Evolutionary conservation across 345 rosid species (phyloP), one percentile per base, ranked within the genome.

Genomic region (Citrus inodora): DNA sequence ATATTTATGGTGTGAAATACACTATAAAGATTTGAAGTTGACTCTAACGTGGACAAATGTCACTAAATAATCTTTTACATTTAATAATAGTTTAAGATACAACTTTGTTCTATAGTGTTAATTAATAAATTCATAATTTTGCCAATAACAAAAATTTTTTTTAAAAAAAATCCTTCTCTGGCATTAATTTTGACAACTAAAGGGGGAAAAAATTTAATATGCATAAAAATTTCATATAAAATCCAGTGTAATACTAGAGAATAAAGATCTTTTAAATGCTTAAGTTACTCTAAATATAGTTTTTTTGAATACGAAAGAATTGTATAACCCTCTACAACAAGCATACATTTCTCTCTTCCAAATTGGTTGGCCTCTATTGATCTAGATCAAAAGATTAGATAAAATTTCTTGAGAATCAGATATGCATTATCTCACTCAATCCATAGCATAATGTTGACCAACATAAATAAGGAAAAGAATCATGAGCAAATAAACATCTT

Each of bases 401-500:
- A 25, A 16, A 51, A 13, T 2, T 32, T 3, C 16, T 53, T 53
- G 22, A 27, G 62, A 33, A 53, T 53, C 24, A 5, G 64, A 56
- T 21, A 51, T n/a, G 51, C 27, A 65, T 37, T 25, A 67, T 35
- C 56, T 67, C 22, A 27, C 58, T 55, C 0, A 6, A 9, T 74
- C 74, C 61, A 60, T 35, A 58, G 70, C 63, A 32, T 7, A 27
- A 58, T 24, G 67, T 25, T 55, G 77, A 65, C 25, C 53, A 74
- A 63, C 9, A 28, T 27, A 19, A 73, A 46, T n/a, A 59, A 62
- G n/a, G 14, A 58, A 37, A 82, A 28, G 22, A 58, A 74, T 56
- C 63, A 37, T 1, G 33, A 78, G 51, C 60, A 75, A 71, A 70
- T 38, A 56, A 71, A 65, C 19, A 68, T 37, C 19, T 85, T 90